phyloP scores from a whole-genome alignment of 177 flowering plant species.

The Vitis hybrid region DNA sequence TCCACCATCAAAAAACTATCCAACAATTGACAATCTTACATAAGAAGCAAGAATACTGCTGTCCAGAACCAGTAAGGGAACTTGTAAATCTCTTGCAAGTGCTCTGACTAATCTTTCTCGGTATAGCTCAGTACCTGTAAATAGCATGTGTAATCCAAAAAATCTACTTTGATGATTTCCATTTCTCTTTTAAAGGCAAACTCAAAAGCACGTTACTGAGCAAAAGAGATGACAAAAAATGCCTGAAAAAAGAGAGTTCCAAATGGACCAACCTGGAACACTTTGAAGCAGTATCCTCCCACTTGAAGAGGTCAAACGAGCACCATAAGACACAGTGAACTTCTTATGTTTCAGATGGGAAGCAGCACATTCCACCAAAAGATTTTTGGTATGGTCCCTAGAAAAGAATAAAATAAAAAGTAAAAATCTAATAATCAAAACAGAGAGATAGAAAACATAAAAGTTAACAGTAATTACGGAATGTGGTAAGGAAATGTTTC shows the following conservation, averaged over 20 bases:
- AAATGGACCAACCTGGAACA: conserved; percentile 63
- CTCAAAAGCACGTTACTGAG: not conserved
- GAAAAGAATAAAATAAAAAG: conserved; percentile 5
- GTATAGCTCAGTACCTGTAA: conserved; percentile 88
- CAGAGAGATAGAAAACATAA: not conserved
- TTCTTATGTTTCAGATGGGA: conserved; percentile 78
- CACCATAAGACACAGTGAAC: conserved; percentile 60
- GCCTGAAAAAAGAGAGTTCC: not conserved
- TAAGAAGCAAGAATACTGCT: conserved; percentile 89
- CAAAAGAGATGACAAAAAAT: not conserved
- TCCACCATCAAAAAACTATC: not conserved
- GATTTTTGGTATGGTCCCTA: conserved; percentile 77
- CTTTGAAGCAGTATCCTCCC: conserved; percentile 94
- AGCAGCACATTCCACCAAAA: conserved; percentile 83
- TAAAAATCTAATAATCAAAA: not conserved
- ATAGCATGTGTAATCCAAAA: conserved; percentile 4
- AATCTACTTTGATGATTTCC: conserved; percentile 5
- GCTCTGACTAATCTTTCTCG: conserved; percentile 92
- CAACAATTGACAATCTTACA: conserved; percentile 48
- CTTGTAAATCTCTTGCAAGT: conserved; percentile 83
- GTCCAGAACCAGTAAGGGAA: conserved; percentile 87
- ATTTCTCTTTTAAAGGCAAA: not conserved
- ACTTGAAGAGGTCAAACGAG: conserved; percentile 80
- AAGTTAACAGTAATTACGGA: conserved; percentile 48
- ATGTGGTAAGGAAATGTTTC: conserved; percentile 89